These are phyloP conservation scores for Magnolia officinalis DNA, from an alignment of 164 flowering plant species.

Conservation along the genomic window DNA sequence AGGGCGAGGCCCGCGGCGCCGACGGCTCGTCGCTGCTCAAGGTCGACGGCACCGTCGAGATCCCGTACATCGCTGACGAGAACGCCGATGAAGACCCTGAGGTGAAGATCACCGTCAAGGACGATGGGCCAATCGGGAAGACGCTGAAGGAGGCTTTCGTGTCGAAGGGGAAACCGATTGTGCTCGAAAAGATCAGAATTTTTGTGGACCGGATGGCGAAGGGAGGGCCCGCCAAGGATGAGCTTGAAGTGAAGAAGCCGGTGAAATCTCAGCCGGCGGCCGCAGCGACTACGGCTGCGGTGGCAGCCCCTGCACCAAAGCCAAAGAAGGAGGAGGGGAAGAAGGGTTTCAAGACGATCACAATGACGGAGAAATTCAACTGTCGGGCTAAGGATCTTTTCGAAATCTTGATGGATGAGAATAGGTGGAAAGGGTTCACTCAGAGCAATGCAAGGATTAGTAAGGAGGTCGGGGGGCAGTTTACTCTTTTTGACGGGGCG, in stretches of 20 bases:
- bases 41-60: constrained; percentile 62
- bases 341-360: constrained; percentile 82
- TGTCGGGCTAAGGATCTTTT: constrained; percentile 77
- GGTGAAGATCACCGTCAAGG: constrained; percentile 54
- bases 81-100: constrained; percentile 96
- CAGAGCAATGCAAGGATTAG: constrained; percentile 97
- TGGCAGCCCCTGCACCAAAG: constrained; percentile 11
- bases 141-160: constrained; percentile 70
- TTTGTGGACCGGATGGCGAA: constrained; percentile 76
- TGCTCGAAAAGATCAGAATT: constrained; percentile 71
- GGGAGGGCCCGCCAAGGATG: constrained; percentile 92
- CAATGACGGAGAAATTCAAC: constrained; percentile 75
- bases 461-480: constrained; percentile 82
- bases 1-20: constrained; percentile 67
- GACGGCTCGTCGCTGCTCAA: constrained; percentile 45
- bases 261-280: constrained; percentile 3
- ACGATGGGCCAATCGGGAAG: constrained; percentile 72
- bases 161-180: constrained; percentile 56
- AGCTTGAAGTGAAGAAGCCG: constrained; percentile 69
- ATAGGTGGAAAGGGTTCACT: constrained; percentile 96
- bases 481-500: constrained; percentile 86
- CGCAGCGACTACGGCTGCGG: neutral
- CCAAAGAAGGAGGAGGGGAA: constrained; percentile 36
- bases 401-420: constrained; percentile 99
- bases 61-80: constrained; percentile 93